These are phyloP conservation scores for Geotrichum macrosporum DNA, from an alignment of 1,139 yeast species.

Conservation along the genomic window DNA sequence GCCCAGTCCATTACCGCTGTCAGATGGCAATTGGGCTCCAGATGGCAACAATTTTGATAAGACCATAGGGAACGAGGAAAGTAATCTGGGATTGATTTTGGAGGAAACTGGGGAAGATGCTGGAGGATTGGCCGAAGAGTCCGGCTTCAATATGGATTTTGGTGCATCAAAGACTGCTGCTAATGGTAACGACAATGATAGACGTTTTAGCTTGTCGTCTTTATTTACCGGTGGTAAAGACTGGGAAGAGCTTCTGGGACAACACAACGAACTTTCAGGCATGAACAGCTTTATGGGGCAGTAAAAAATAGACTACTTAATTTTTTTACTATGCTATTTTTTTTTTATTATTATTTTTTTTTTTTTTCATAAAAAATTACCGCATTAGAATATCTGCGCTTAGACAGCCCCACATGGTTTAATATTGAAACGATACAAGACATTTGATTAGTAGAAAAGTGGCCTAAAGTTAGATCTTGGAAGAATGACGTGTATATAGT, in stretches of 20 bases:
- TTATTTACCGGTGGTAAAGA: slow-evolving; percentile 26
- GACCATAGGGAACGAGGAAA: too few relatives aligned
- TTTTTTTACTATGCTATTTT: not conserved
- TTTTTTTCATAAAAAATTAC: too few relatives aligned
- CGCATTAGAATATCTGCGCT: too few relatives aligned
- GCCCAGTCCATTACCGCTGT: too few relatives aligned
- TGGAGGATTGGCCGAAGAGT: not conserved
- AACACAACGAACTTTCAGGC: slow-evolving; percentile 33
- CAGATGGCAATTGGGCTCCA: too few relatives aligned
- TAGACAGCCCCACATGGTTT: too few relatives aligned
- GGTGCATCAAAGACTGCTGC: not conserved
- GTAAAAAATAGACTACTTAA: not conserved
- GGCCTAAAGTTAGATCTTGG: too few relatives aligned
- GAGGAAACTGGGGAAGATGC: not conserved
- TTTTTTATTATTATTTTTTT: not conserved
- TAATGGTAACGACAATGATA: slow-evolving; percentile 6
- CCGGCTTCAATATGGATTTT: not conserved
- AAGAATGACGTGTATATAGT: too few relatives aligned
- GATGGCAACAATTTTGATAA: too few relatives aligned
- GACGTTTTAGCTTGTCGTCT: slow-evolving; percentile 19
- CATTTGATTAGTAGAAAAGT: too few relatives aligned
- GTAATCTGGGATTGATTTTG: too few relatives aligned
- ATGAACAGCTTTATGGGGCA: slow-evolving; percentile 28
- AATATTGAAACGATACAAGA: too few relatives aligned
- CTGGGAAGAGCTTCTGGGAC: slow-evolving; percentile 35